Evolutionary conservation across 306 rosid species (phyloP).

Genomic region (Inga leiocalycina): DNA sequence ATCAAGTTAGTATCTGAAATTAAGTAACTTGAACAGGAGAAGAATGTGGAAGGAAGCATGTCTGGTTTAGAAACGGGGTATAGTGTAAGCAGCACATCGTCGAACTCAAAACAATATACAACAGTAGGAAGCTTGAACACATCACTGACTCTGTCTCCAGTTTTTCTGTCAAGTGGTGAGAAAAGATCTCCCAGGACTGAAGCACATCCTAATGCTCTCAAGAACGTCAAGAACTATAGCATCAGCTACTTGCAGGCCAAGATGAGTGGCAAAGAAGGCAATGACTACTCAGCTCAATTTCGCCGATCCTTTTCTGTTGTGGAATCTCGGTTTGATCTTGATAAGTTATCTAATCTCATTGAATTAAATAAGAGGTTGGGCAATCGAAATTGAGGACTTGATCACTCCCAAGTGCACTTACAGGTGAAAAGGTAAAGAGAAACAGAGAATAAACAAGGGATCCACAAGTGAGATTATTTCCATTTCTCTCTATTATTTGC

Average conservation of each 20-base stretch:
- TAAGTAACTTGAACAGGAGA: constrained; percentile 37
- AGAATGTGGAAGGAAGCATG: constrained; percentile 30
- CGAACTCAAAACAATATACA: constrained; percentile 38
- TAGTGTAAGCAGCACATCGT: constrained; percentile 52
- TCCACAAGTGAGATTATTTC: neutral
- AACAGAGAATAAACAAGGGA: neutral
- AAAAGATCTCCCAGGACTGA: constrained; percentile 58
- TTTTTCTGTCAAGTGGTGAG: constrained; percentile 34
- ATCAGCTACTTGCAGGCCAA: constrained; percentile 64
- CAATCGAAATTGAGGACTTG: neutral
- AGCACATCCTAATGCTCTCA: constrained; percentile 74
- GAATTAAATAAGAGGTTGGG: constrained; percentile 38
- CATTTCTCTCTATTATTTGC: neutral
- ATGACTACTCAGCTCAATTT: constrained; percentile 36
- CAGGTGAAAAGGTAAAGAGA: neutral
- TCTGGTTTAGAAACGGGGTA: constrained; percentile 37
- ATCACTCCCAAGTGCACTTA: neutral
- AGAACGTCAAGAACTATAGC: constrained; percentile 59
- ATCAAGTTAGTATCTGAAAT: neutral
- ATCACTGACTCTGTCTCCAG: constrained; percentile 65
- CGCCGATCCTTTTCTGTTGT: constrained; percentile 58
- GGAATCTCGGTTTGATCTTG: constrained; percentile 54
- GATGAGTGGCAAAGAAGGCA: constrained; percentile 54
- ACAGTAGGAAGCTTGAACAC: constrained; percentile 37
- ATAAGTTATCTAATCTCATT: constrained; percentile 35